These are phyloP conservation scores for Mortierella sp. DNA, from an alignment of 371 early-diverging fungal genomes.

Conservation along the genomic window DNA sequence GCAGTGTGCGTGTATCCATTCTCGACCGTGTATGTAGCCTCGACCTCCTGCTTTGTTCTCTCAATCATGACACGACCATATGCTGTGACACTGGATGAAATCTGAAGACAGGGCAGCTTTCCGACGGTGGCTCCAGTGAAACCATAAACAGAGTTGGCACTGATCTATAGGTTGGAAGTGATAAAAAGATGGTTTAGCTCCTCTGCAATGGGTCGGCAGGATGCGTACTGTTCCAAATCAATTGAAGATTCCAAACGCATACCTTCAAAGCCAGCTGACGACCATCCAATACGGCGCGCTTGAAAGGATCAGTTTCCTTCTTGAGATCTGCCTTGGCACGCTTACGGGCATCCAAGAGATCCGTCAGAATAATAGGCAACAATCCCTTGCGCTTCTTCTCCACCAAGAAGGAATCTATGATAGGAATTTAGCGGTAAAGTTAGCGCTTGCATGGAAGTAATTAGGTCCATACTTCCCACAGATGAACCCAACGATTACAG, in stretches of 20 bases:
- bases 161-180: slow-evolving; percentile 69
- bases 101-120: slow-evolving; percentile 97
- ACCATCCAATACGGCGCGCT: slow-evolving; percentile 95
- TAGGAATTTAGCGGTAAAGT: not conserved
- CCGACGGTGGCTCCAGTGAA: slow-evolving; percentile 99
- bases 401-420: slow-evolving; percentile 88
- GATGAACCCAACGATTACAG: not conserved
- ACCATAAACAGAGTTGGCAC: slow-evolving; percentile 99
- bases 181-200: not conserved
- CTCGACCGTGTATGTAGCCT: slow-evolving; percentile 83
- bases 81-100: slow-evolving; percentile 99
- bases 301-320: slow-evolving; percentile 95
- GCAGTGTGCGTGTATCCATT: slow-evolving; percentile 95
- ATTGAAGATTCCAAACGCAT: not conserved
- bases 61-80: slow-evolving; percentile 99
- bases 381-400: slow-evolving; percentile 86
- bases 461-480: too few relatives aligned
- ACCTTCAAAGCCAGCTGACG: slow-evolving; percentile 98
- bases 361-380: slow-evolving; percentile 94
- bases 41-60: slow-evolving; percentile 91
- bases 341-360: slow-evolving; percentile 97
- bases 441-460: not conserved
- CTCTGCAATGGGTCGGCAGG: not conserved
- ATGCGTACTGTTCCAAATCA: not conserved
- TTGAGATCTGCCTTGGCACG: slow-evolving; percentile 95